phyloP scores from a whole-genome alignment of 2,329 filamentous ascomycete species.

The Penicillium sp. region DNA sequence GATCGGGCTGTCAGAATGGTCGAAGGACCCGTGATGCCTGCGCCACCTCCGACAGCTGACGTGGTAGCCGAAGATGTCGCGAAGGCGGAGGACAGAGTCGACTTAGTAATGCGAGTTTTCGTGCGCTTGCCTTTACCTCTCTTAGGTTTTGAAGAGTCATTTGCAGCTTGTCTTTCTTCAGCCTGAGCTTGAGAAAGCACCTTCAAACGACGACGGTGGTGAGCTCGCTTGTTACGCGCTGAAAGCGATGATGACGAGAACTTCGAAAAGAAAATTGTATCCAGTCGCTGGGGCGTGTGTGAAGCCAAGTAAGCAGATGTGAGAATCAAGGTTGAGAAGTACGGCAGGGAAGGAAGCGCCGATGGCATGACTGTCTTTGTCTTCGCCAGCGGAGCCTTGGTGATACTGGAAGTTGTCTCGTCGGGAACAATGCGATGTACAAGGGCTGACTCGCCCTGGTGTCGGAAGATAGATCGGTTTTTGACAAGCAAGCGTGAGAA shows the following conservation, averaged over 20 bases:
- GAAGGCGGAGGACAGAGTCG: constrained; percentile 42
- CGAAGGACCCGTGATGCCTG: constrained; percentile 39
- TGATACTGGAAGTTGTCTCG: constrained; percentile 17
- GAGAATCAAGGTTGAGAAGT: constrained; percentile 49
- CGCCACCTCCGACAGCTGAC: constrained; percentile 31
- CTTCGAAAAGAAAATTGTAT: constrained; percentile 53
- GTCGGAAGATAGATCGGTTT: constrained; percentile 48
- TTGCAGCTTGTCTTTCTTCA: constrained; percentile 34
- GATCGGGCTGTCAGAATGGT: constrained; percentile 44
- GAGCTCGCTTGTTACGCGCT: constrained; percentile 46
- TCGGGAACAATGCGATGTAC: constrained; percentile 43
- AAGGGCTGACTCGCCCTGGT: constrained; percentile 47
- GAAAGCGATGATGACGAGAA: constrained; percentile 47
- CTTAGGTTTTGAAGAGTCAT: constrained; percentile 30
- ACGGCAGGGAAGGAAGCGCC: constrained; percentile 43
- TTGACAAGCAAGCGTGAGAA: constrained; percentile 77
- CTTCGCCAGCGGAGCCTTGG: constrained; percentile 23
- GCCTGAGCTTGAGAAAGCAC: constrained; percentile 41
- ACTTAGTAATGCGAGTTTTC: constrained; percentile 44
- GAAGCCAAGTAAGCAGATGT: constrained; percentile 51
- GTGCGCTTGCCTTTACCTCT: constrained; percentile 37
- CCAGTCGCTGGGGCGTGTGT: constrained; percentile 48
- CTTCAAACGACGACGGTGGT: constrained; percentile 45
- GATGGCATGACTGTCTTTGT: constrained; percentile 29
- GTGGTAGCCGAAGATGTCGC: constrained; percentile 41